Evolutionary conservation across 257 asterid species (phyloP), one percentile per base, ranked within the genome.

Genomic region (Rehmannia glutinosa): DNA sequence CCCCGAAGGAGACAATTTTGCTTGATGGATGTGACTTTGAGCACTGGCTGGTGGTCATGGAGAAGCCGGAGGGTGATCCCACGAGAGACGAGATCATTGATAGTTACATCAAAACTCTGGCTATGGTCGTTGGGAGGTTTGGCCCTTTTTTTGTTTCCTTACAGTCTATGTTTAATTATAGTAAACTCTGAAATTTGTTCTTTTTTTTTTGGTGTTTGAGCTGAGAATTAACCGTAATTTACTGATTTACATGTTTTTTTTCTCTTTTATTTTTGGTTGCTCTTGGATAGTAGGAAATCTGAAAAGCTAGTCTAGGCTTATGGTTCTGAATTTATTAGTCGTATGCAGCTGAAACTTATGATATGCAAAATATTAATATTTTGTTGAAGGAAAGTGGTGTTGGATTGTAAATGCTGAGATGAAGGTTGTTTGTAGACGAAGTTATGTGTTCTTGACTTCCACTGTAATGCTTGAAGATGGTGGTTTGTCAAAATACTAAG

Each of bases 21-120:
- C 96, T 94, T 24, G 99, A 91, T 45, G 99, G 97, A 1, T 94
- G 99, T 65, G 99, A 94, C 79, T 94, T 94, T 25, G 97, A 91
- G 81, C 99, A 94, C 72, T 94, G 97, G 97, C 97, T 94, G 12
- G 91, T 94, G 57, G 99, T 94, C 33, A 46, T 92, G 87, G 98
- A 92, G 81, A 81, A 81, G 71, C 98, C 98, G 8, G 91, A 87
- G 42, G 92, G 80, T 0, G 88, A 87, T 8, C 78, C 82, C 0
- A 88, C 90, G 0, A 82, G 99, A 64, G 99, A 94, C 63, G 93
- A 91, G 1, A 91, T 91, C 6, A 88, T 87, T 23, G 90, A 82
- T 32, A 64, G 83, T 28, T 94, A 94, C 51, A 88, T 88, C 82
- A 87, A 87, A 64, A 87, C 89, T 8, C 84, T 94, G 2, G 95